Conservation (phyloP, 1,139 yeast species). For the Blastobotrys buckinghamii region DNA sequence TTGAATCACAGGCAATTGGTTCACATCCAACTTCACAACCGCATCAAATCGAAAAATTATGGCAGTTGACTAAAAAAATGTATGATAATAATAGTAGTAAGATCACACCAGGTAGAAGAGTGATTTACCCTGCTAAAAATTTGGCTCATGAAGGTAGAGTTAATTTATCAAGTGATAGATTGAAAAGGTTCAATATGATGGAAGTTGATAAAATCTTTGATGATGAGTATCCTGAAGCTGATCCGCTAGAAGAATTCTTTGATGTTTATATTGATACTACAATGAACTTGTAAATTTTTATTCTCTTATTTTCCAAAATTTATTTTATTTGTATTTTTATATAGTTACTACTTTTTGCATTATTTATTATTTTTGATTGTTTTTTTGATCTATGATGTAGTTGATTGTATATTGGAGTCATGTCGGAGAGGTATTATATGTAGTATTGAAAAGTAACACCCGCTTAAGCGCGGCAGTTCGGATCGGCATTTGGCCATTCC, state of each 20-base stretch:
- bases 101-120: constrained; percentile 5
- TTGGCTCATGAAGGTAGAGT: constrained; percentile 12
- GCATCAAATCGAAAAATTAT: constrained; percentile 2
- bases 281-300: background rate
- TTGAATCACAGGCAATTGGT: constrained; percentile 6
- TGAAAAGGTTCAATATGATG: constrained; percentile 6
- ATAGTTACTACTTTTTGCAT: background rate
- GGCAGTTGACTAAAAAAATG: constrained; percentile 6
- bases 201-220: constrained; percentile 6
- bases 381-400: too few species aligned
- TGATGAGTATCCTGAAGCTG: constrained; percentile 8
- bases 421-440: too few species aligned
- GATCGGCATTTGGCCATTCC: too few species aligned
- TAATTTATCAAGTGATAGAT: constrained; percentile 5
- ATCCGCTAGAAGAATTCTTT: constrained; percentile 8
- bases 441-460: too few species aligned
- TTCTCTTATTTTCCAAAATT: background rate
- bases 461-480: too few species aligned
- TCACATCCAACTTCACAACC: background rate
- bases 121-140: constrained; percentile 11
- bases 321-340: background rate
- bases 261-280: constrained; percentile 10
- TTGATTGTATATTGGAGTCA: too few species aligned
- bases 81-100: background rate
- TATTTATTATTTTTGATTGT: background rate